Evolutionary conservation across 345 rosid species (phyloP).

Genomic region (Ceriops decandra): DNA sequence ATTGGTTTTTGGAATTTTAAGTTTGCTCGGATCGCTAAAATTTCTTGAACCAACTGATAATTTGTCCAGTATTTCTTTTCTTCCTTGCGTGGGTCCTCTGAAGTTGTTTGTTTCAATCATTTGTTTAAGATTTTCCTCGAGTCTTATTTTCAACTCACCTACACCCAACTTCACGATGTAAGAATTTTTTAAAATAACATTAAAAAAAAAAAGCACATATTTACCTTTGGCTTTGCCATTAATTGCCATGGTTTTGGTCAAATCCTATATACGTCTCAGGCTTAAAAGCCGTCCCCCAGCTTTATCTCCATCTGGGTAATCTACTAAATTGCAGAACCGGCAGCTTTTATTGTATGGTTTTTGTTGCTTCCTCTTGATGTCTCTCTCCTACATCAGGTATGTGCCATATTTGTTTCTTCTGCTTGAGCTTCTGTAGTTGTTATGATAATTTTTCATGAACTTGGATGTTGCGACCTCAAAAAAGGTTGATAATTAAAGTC

Average conservation of each 20-base stretch:
- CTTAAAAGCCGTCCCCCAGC: conserved; percentile 22
- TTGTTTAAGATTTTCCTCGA: conserved; percentile 1
- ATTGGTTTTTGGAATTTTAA: conserved; percentile 11
- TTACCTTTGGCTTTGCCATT: conserved; percentile 13
- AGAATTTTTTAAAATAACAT: conserved; percentile 1
- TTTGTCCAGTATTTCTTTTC: background rate
- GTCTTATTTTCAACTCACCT: conserved; percentile 28
- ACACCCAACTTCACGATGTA: conserved; percentile 32
- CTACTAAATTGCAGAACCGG: conserved; percentile 28
- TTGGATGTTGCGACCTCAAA: background rate
- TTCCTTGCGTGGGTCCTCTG: conserved; percentile 11
- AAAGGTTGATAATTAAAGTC: background rate
- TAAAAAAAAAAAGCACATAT: conserved; percentile 7
- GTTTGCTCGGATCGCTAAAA: conserved; percentile 16
- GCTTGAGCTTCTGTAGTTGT: background rate
- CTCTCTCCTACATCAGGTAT: conserved; percentile 27
- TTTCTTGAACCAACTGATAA: conserved; percentile 4
- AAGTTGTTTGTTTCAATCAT: conserved; percentile 1
- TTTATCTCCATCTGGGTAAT: conserved; percentile 15
- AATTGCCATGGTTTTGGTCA: conserved; percentile 21
- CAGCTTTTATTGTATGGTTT: conserved; percentile 6
- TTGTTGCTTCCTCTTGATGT: conserved; percentile 12
- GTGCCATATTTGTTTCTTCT: background rate
- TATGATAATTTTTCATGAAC: background rate
- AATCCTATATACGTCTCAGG: conserved; percentile 13